Evolutionary conservation across 768 basidiomycete species (phyloP).

Genomic region (Butyriboletus loyo): DNA sequence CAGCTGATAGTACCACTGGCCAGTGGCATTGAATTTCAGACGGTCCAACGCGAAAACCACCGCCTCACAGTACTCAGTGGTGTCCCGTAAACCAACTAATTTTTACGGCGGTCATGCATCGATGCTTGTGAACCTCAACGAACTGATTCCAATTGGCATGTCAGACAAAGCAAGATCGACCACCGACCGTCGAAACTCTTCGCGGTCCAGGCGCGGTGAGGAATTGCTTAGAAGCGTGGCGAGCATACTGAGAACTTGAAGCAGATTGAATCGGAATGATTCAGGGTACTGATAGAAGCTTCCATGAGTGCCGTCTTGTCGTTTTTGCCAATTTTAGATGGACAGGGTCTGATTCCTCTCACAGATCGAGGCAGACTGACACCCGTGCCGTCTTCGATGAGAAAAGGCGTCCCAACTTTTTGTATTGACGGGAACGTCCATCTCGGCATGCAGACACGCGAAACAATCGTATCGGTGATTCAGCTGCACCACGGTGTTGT

Average conservation of each 20-base stretch:
- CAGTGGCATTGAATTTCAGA: background rate
- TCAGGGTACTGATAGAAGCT: conserved; percentile 3
- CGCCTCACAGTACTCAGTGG: background rate
- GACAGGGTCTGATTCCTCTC: conserved; percentile 6
- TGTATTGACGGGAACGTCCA: background rate
- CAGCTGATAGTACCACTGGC: background rate
- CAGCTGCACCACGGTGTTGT: background rate
- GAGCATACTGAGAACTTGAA: background rate
- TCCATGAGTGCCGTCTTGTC: conserved; percentile 7
- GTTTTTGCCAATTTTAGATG: conserved; percentile 18
- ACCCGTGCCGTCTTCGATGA: background rate
- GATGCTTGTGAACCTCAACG: background rate
- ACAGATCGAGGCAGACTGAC: conserved; percentile 5
- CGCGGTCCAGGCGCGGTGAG: background rate
- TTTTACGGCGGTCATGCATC: background rate
- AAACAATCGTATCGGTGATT: background rate
- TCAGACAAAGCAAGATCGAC: conserved; percentile 1
- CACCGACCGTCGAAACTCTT: conserved; percentile 11
- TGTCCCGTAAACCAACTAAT: background rate
- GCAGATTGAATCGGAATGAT: conserved; percentile 1
- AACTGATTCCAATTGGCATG: background rate
- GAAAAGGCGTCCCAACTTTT: background rate
- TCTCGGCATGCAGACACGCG: background rate
- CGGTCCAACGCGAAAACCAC: background rate
- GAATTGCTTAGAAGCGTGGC: background rate